Base-by-base conservation (phyloP, 768 basidiomycete genomes). In the Ramaria sp. region DNA sequence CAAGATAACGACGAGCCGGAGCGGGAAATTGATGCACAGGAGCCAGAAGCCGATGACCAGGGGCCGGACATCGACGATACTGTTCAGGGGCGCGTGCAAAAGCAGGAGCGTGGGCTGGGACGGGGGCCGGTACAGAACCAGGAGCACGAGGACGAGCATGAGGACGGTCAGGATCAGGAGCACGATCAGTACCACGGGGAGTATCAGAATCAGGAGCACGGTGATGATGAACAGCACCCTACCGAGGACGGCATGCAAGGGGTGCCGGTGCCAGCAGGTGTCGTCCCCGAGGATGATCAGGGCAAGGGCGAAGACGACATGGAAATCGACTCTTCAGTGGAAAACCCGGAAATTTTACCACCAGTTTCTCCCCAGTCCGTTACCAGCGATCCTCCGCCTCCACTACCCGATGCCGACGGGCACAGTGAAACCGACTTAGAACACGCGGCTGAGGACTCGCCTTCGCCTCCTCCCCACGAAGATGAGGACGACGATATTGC, bases 41-140 rank as follows among this genome's bases (percentile, higher is more conserved):
- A 6, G 6, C 68, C 71, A 56, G 66, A 73, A 2, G 7, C 7
- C 71, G 73, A 15, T 75, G 76, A 9, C 78, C 79, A 3, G 68
- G 72, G 38, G 37, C 33, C 1, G 79, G 80, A 78, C 80, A 85
- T 59, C 31, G 82, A 85, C 62, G 83, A 86, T 1, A 2, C 34
- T 10, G 34, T 13, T 13, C 34, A 37, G 34, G 54, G 81, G 83
- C 9, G 9, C 34, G 34, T 7, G 13, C 4, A 31, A 17, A 24
- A 17, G 46, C 9, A 31, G 56, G 45, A 45, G 58, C 51, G 60
- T 63, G 49, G 61, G 63, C 19, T 59, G 61, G 33, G 60, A 58
- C 47, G 38, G 59, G 19, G 60, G 62, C 33, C 41, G 58, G 57
- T 33, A 55, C 59, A 17, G 58, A 65, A n/a, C 55, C 53, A 4